A percentile compares a stretch with the other conserved stretches of the same genome.
phyloP scores from a whole-genome alignment of 176 grass and related monocot genomes.

The Cenchrus purpureus region DNA sequence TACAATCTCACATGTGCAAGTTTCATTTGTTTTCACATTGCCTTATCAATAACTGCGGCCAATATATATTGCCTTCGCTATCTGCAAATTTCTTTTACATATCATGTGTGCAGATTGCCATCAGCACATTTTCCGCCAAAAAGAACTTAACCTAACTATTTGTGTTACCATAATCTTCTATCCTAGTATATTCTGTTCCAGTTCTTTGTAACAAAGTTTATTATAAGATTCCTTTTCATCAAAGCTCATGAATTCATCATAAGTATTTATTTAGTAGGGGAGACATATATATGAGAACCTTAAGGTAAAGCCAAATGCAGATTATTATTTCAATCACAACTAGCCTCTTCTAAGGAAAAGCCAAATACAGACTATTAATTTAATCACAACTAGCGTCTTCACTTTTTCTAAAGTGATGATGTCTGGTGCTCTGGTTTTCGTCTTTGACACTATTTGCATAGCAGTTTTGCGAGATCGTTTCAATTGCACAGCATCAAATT shows the following conservation, averaged over 20 bases:
- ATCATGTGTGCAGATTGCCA: constrained; percentile 5
- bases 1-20: background rate
- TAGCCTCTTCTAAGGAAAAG: background rate
- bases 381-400: no score
- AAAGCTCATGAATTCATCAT: background rate
- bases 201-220: background rate
- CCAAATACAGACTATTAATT: no score
- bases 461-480: background rate
- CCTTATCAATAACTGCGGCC: background rate
- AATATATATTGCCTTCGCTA: background rate
- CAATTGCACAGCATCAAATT: background rate
- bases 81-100: background rate
- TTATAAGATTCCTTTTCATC: background rate
- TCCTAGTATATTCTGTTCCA: background rate
- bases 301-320: background rate
- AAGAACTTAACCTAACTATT: background rate
- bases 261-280: background rate
- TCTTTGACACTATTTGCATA: background rate
- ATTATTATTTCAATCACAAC: background rate
- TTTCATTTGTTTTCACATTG: background rate
- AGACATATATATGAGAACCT: background rate
- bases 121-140: constrained; percentile 16
- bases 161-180: background rate
- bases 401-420: background rate
- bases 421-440: background rate